Evolutionary conservation across 2,329 filamentous ascomycete species (phyloP), one percentile per base, ranked within the genome.

Genomic region (Sphaerulina vaccinii): DNA sequence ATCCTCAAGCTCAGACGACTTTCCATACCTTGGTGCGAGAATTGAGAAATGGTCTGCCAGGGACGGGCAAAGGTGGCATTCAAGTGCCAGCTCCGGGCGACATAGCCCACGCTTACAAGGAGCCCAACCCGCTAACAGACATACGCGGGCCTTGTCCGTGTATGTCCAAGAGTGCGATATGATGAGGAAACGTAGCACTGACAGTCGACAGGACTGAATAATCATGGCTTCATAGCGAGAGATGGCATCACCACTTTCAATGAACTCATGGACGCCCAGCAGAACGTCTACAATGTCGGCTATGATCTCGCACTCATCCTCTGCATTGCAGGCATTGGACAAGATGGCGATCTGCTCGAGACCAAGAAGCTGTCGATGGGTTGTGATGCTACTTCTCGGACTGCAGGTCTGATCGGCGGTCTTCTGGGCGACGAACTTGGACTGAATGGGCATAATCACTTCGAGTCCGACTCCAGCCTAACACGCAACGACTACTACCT

Each of bases 251-350:
- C 66, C 15, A 74, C 64, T 24, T 55, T 32, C 44, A 65, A 62
- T 36, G 72, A 75, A 60, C 65, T 75, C 19, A 70, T 75, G 35
- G 71, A 73, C 51, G 71, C 71, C 19, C 68, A 72, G 40, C 72
- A 75, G 56, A 74, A 75, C 42, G 55, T 75, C 18, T 75, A 73
- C 62, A 75, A 75, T 37, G 67, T 75, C 16, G 70, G 65, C 48
- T 73, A 71, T 48, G 71, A 73, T 51, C 64, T 74, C 15, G 67
- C 72, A 6, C 62, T 64, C 27, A 58, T 72, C n/a, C 65, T 75
- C 9, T 71, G 73, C 6, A 61, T 66, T 7, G 64, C 73, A 5
- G 71, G 70, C 49, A 64, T 75, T 9, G 59, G 68, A 10, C 65
- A 65, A 32, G 71, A 73, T 44, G 73, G 73, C 18, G 73, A 75